Conservation (phyloP, 192 early-diverging fungal species). For the Backusella tarrabulga region DNA sequence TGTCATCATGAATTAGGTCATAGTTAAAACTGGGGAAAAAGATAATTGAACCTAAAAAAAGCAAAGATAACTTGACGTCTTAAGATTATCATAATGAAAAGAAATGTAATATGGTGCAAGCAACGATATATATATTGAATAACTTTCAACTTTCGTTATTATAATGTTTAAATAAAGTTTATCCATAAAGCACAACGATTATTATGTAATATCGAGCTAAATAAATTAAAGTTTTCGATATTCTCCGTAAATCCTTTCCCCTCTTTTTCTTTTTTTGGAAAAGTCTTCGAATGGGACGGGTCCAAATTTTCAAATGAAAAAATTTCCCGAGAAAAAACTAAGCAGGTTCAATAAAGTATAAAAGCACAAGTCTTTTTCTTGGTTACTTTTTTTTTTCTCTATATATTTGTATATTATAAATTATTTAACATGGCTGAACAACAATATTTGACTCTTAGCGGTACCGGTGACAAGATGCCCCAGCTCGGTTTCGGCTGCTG, state of each 20-base stretch:
- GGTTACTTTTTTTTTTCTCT: not conserved
- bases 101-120: not conserved
- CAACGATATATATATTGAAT: not conserved
- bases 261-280: slow-evolving; percentile 2
- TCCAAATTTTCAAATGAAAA: not conserved
- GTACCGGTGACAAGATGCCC: slow-evolving; percentile 47
- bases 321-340: slow-evolving; percentile 3
- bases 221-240: not conserved
- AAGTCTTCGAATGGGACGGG: not conserved
- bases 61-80: not conserved
- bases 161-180: not conserved
- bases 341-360: not conserved
- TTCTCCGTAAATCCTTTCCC: slow-evolving; percentile 3
- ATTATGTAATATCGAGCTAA: slow-evolving; percentile 2
- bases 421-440: not conserved
- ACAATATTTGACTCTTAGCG: slow-evolving; percentile 34
- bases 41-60: not conserved
- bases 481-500: slow-evolving; percentile 51
- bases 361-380: not conserved
- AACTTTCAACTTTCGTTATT: not conserved
- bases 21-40: not conserved
- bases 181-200: not conserved
- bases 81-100: not conserved
- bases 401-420: slow-evolving; percentile 6
- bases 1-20: not conserved